Evolutionary conservation across 140 eudicot species (phyloP), one percentile per base, ranked within the genome.

Genomic region (Erigeron philadelphicus): DNA sequence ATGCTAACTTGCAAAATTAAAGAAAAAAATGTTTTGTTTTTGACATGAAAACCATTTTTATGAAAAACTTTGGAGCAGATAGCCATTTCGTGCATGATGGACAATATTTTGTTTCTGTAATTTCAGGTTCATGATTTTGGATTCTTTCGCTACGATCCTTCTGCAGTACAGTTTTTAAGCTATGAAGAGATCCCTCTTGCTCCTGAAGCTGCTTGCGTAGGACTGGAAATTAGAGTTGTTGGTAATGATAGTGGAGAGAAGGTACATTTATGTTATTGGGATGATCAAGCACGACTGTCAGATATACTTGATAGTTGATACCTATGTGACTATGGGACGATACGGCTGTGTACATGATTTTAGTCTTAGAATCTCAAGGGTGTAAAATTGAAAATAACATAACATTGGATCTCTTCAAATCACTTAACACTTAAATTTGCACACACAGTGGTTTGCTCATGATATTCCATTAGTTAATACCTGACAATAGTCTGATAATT

Each of bases 181-280:
- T 93, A 93, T 54, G 98, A 89, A 71, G 98, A 89, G 84, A 93
- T 93, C 71, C 98, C 96, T 57, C 98, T 93, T 76, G 94, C 96
- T 45, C 98, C 98, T 49, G 95, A 93, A 81, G 95, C 94, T 78
- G 96, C 96, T 78, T 86, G 84, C 79, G 98, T 93, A 59, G 98
- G 98, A 57, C 83, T 93, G 25, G 98, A 93, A 71, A 93, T 93
- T 70, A 83, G 98, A 79, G 98, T 93, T 79, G 98, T 93, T 68
- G 98, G 98, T 50, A 93, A 93, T 80, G 98, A 93, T 71, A 93
- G 98, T 81, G 98, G 98, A 67, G 98, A 93, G 83, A 93, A 92
- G 98, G 98, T 88, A 82, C 59, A 21, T 48, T 49, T 17, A 62
- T 31, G 6, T 47, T 54, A 31, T 54, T 52, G 13, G 5, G 46